phyloP scores from a whole-genome alignment of 192 early-diverging fungal genomes.

The Coemansia sp. region DNA sequence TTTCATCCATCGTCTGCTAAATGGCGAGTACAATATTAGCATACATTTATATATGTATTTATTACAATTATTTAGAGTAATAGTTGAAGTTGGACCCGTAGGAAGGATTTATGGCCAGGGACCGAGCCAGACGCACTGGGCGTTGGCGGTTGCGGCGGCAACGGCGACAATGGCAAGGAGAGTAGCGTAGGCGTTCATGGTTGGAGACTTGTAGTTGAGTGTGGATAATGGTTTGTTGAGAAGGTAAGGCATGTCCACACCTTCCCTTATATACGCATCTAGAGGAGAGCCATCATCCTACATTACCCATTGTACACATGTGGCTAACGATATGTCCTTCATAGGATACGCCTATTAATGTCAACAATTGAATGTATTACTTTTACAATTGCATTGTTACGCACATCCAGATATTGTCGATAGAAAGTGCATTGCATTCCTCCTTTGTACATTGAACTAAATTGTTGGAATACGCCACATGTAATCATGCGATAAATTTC shows the following conservation, averaged over 20 bases:
- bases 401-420: neutral
- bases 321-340: neutral
- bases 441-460: neutral
- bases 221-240: neutral
- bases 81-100: neutral
- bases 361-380: neutral
- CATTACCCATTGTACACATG: no score
- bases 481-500: neutral
- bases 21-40: no score
- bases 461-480: neutral
- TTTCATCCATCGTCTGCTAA: no score
- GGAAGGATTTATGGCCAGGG: slow-evolving; percentile 4
- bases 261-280: neutral
- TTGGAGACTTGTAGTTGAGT: neutral
- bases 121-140: slow-evolving; percentile 21
- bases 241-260: neutral
- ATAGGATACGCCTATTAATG: neutral
- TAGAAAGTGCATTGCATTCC: neutral
- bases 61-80: neutral
- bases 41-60: neutral
- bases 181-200: slow-evolving; percentile 16
- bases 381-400: neutral
- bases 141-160: slow-evolving; percentile 13
- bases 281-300: neutral
- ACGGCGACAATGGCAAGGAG: slow-evolving; percentile 20